Conservation (phyloP, 345 rosid species). For the Durio zibethinus region DNA sequence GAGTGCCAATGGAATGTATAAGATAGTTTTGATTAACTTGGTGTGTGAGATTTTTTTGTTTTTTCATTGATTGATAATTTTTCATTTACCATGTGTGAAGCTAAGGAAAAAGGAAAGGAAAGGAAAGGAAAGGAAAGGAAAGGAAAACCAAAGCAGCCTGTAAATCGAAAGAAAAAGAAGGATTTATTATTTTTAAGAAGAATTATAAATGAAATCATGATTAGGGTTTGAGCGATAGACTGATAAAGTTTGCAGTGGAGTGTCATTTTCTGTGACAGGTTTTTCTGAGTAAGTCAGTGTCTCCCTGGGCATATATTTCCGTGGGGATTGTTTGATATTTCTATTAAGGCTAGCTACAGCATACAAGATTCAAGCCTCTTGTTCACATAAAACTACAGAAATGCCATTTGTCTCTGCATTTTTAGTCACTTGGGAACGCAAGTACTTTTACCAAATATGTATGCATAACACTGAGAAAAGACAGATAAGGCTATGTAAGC, state of each 20-base stretch:
- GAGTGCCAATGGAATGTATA: slow-evolving; percentile 8
- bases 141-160: not conserved
- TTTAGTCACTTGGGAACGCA: not conserved
- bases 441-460: not conserved
- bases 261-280: slow-evolving; percentile 45
- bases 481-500: not conserved
- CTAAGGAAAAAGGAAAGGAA: not conserved
- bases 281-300: slow-evolving; percentile 30
- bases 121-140: not conserved
- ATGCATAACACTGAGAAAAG: not conserved
- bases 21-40: slow-evolving; percentile 16
- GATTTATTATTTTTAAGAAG: slow-evolving; percentile 8
- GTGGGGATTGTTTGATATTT: slow-evolving; percentile 52
- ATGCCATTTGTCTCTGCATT: slow-evolving; percentile 14
- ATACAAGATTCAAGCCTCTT: not conserved
- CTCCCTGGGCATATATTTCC: slow-evolving; percentile 38
- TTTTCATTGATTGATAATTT: slow-evolving; percentile 11
- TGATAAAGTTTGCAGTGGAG: slow-evolving; percentile 34
- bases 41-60: slow-evolving; percentile 13
- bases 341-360: not conserved
- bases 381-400: slow-evolving; percentile 9
- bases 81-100: slow-evolving; percentile 8
- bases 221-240: slow-evolving; percentile 26
- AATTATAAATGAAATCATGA: slow-evolving; percentile 25
- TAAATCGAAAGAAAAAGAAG: slow-evolving; percentile 9